A percentile compares a stretch with the other conserved stretches of the same genome.
Evolutionary conservation across 2,329 filamentous ascomycete species (phyloP).

Genomic region (Ophidiomyces ophidiicola): DNA sequence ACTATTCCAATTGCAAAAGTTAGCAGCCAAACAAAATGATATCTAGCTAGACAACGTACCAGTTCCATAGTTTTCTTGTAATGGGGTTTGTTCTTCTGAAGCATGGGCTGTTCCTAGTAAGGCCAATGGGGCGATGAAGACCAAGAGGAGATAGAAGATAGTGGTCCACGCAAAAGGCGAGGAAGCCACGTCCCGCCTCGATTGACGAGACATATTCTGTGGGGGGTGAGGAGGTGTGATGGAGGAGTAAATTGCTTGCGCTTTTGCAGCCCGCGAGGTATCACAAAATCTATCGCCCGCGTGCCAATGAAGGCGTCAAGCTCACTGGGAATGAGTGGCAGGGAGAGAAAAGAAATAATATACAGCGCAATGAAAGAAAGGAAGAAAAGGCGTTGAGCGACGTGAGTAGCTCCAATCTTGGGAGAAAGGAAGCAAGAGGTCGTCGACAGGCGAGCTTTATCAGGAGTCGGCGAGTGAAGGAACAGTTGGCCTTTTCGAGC

Average conservation of each 20-base stretch:
- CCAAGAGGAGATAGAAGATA: slow-evolving; percentile 79
- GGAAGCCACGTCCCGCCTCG: slow-evolving; percentile 47
- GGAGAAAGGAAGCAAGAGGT: slow-evolving; percentile 5
- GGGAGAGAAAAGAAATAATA: too few relatives aligned
- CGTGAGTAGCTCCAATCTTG: neutral
- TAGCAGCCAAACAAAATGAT: slow-evolving; percentile 15
- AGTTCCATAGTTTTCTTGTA: slow-evolving; percentile 65
- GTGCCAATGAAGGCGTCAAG: too few relatives aligned
- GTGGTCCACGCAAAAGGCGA: slow-evolving; percentile 74
- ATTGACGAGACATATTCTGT: slow-evolving; percentile 45
- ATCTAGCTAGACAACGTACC: slow-evolving; percentile 34
- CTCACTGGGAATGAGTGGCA: too few relatives aligned
- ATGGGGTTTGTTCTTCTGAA: slow-evolving; percentile 54
- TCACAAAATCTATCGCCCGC: too few relatives aligned
- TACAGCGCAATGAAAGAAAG: too few relatives aligned
- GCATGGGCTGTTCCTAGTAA: slow-evolving; percentile 66
- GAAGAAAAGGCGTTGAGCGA: too few relatives aligned
- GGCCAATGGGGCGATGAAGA: slow-evolving; percentile 73
- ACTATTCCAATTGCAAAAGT: slow-evolving; percentile 38
- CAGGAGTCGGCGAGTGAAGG: slow-evolving; percentile 7
- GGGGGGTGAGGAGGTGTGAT: neutral
- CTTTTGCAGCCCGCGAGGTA: neutral
- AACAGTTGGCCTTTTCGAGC: slow-evolving; percentile 35
- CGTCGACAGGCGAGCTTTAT: slow-evolving; percentile 21
- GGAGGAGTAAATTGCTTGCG: slow-evolving; percentile 7